A percentile compares a stretch with the other conserved stretches of the same genome.
phyloP scores from a whole-genome alignment of 371 early-diverging fungal genomes.

The Thermomucor indicae-seudaticae region DNA sequence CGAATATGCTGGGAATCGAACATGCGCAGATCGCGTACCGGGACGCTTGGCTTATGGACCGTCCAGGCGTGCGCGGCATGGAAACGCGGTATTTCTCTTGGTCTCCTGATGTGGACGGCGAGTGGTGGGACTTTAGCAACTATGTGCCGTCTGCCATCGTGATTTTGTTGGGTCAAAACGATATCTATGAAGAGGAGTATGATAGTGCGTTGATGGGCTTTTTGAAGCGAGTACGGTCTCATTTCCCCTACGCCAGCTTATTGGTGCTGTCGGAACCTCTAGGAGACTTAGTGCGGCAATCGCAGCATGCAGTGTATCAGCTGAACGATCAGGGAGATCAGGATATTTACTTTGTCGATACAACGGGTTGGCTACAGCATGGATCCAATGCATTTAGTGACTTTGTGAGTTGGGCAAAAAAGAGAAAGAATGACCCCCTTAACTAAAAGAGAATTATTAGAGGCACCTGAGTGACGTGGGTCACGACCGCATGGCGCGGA shows the following conservation, averaged over 20 bases:
- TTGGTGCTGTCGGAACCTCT: slow-evolving; percentile 38
- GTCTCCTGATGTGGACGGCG: slow-evolving; percentile 6
- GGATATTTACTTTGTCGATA: slow-evolving; percentile 35
- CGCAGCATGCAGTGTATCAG: slow-evolving; percentile 31
- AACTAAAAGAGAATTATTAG: slow-evolving; percentile 5
- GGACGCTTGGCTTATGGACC: slow-evolving; percentile 25
- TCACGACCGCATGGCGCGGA: slow-evolving; percentile 28
- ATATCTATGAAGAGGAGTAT: slow-evolving; percentile 18
- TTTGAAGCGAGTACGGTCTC: slow-evolving; percentile 18
- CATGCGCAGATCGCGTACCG: slow-evolving; percentile 28
- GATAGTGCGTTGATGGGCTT: slow-evolving; percentile 9
- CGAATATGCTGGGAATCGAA: slow-evolving; percentile 21
- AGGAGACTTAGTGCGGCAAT: slow-evolving; percentile 31
- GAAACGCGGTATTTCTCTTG: slow-evolving; percentile 31
- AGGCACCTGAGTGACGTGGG: slow-evolving; percentile 33
- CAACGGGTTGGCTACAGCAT: slow-evolving; percentile 37
- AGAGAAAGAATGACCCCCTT: background rate
- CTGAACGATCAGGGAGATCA: slow-evolving; percentile 25
- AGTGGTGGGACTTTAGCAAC: slow-evolving; percentile 4
- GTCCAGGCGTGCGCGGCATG: slow-evolving; percentile 12
- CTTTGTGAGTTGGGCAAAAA: slow-evolving; percentile 13
- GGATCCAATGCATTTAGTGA: slow-evolving; percentile 25
- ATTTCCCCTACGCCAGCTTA: slow-evolving; percentile 15
- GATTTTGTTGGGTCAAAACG: slow-evolving; percentile 24
- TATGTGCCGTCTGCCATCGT: slow-evolving; percentile 20